Conservation (phyloP, 192 early-diverging fungal genomes). For the Diversispora epigaea region DNA sequence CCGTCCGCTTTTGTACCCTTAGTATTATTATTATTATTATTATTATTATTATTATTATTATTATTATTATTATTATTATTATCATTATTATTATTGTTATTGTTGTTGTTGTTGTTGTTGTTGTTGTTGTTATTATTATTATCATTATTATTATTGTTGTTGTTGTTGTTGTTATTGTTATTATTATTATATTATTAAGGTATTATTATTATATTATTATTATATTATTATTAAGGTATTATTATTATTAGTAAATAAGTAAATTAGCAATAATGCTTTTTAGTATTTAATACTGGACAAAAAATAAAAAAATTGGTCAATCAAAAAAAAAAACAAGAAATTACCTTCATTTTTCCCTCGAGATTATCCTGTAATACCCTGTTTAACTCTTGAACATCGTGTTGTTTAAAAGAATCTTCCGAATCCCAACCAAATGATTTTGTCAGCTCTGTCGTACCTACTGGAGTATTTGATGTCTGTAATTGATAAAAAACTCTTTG, state of each 20-base stretch:
- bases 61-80: too few relatives aligned
- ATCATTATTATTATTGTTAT: too few relatives aligned
- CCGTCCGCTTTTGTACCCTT: slow-evolving; percentile 88
- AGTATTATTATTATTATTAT: too few relatives aligned
- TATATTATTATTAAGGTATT: too few relatives aligned
- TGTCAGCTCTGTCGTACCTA: slow-evolving; percentile 94
- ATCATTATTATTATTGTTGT: too few relatives aligned
- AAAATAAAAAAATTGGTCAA: not conserved
- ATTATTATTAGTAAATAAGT: too few relatives aligned
- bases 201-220: too few relatives aligned
- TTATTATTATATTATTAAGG: too few relatives aligned
- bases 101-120: too few relatives aligned
- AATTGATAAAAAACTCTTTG: slow-evolving; percentile 95
- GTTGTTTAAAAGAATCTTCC: slow-evolving; percentile 92
- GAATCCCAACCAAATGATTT: slow-evolving; percentile 99
- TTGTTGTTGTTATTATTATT: too few relatives aligned
- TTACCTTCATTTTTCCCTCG: slow-evolving; percentile 95
- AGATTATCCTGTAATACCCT: slow-evolving; percentile 95
- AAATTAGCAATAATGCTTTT: not conserved
- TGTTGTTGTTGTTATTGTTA: too few relatives aligned
- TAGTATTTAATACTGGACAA: not conserved
- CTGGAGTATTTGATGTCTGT: slow-evolving; percentile 66
- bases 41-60: too few relatives aligned
- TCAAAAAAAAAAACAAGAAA: not conserved
- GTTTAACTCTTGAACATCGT: slow-evolving; percentile 99